Evolutionary conservation across 2,329 filamentous ascomycete species (phyloP).

Genomic region (Pseudocercospora pini-densiflorae): DNA sequence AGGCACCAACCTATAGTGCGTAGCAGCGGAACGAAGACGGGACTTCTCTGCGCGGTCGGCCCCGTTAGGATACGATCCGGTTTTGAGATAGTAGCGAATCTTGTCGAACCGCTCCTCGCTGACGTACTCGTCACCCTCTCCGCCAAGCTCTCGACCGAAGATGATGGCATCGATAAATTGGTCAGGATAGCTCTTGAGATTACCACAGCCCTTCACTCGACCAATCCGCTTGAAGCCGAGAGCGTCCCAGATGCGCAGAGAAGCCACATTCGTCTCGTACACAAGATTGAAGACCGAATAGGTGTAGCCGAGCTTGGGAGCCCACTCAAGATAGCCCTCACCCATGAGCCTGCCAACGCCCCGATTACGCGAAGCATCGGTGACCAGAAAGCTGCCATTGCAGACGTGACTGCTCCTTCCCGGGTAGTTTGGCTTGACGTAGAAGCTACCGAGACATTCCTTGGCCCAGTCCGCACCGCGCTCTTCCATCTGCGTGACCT

Average conservation of each 20-base stretch:
- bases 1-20: conserved; percentile 82
- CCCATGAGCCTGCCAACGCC: conserved; percentile 58
- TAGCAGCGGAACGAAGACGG: conserved; percentile 88
- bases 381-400: conserved; percentile 62
- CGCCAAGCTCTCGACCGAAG: conserved; percentile 64
- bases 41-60: conserved; percentile 96
- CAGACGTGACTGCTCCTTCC: conserved; percentile 89
- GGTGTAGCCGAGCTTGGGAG: conserved; percentile 71
- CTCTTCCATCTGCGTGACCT: conserved; percentile 51
- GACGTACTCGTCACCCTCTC: conserved; percentile 78
- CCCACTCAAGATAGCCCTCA: conserved; percentile 58
- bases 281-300: conserved; percentile 95
- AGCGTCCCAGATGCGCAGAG: conserved; percentile 88
- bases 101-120: conserved; percentile 98
- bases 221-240: conserved; percentile 93
- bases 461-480: conserved; percentile 71
- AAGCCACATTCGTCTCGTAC: conserved; percentile 91
- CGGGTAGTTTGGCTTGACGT: conserved; percentile 93
- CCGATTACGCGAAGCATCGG: conserved; percentile 52
- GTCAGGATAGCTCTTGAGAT: conserved; percentile 52
- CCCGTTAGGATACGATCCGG: conserved; percentile 88
- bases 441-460: conserved; percentile 86
- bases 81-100: conserved; percentile 96
- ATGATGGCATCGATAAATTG: conserved; percentile 57
- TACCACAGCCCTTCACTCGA: conserved; percentile 65